Conservation (phyloP, 2,329 filamentous ascomycete species). For the Hypoxylon rubiginosum region DNA sequence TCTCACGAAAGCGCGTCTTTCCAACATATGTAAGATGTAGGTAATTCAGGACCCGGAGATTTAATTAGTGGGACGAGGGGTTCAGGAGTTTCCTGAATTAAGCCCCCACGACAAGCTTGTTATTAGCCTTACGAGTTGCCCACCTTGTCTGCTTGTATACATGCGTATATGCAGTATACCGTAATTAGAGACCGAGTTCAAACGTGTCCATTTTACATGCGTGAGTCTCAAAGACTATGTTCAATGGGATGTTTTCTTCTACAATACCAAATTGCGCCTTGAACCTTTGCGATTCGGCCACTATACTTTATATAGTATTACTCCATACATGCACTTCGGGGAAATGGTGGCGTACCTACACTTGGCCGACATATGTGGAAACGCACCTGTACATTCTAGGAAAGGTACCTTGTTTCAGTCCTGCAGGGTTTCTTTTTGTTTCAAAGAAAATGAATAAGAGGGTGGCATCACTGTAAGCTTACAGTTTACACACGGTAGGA, state of each 20-base stretch:
- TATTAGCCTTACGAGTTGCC: neutral
- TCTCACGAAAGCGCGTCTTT: no score
- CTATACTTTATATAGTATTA: neutral
- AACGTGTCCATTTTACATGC: neutral
- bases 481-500: slow-evolving; percentile 20
- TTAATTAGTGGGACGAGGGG: slow-evolving; percentile 39
- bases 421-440: slow-evolving; percentile 23
- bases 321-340: slow-evolving; percentile 3
- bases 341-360: neutral
- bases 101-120: slow-evolving; percentile 26
- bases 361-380: neutral
- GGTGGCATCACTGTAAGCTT: neutral
- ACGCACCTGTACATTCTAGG: slow-evolving; percentile 12
- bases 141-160: neutral
- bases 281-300: neutral
- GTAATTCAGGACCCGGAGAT: slow-evolving; percentile 33
- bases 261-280: neutral
- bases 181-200: neutral
- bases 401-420: slow-evolving; percentile 34
- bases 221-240: neutral
- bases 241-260: neutral
- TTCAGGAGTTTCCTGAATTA: slow-evolving; percentile 26
- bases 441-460: slow-evolving; percentile 14
- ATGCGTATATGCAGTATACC: neutral
- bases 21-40: no score